Evolutionary conservation across 352 stramenopile genomes (phyloP).

Genomic region (Halophytophthora polymorphica): DNA sequence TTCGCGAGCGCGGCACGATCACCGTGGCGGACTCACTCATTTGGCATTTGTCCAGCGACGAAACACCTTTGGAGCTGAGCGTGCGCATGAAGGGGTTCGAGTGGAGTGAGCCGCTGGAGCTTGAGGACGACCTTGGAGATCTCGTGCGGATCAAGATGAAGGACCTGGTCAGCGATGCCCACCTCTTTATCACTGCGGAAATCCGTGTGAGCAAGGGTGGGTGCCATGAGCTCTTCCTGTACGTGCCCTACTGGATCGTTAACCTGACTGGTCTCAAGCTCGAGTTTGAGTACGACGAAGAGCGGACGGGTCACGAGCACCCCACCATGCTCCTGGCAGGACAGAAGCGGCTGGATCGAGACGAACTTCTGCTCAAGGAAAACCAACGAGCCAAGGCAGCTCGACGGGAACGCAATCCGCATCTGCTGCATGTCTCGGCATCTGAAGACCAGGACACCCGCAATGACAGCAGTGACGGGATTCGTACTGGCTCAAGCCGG

Average conservation of each 20-base stretch:
- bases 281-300: constrained; percentile 81
- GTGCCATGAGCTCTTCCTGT: constrained; percentile 76
- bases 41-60: constrained; percentile 80
- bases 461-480: constrained; percentile 5
- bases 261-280: constrained; percentile 82
- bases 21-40: constrained; percentile 73
- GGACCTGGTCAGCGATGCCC: constrained; percentile 68
- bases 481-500: neutral
- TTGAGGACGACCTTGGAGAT: constrained; percentile 50
- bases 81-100: constrained; percentile 85
- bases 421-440: constrained; percentile 42
- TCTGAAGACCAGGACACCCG: constrained; percentile 17
- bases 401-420: constrained; percentile 48
- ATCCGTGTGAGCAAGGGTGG: constrained; percentile 46
- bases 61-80: constrained; percentile 72
- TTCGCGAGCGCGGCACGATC: constrained; percentile 77
- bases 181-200: constrained; percentile 71
- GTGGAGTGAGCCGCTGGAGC: constrained; percentile 72
- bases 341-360: constrained; percentile 73
- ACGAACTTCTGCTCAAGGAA: constrained; percentile 76
- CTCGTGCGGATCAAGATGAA: constrained; percentile 73
- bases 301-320: constrained; percentile 67
- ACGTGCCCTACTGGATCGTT: constrained; percentile 87
- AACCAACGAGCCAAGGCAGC: constrained; percentile 32
- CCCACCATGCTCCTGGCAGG: constrained; percentile 60